phyloP scores from a whole-genome alignment of 2,329 filamentous ascomycete species.

The Cercospora sojina region DNA sequence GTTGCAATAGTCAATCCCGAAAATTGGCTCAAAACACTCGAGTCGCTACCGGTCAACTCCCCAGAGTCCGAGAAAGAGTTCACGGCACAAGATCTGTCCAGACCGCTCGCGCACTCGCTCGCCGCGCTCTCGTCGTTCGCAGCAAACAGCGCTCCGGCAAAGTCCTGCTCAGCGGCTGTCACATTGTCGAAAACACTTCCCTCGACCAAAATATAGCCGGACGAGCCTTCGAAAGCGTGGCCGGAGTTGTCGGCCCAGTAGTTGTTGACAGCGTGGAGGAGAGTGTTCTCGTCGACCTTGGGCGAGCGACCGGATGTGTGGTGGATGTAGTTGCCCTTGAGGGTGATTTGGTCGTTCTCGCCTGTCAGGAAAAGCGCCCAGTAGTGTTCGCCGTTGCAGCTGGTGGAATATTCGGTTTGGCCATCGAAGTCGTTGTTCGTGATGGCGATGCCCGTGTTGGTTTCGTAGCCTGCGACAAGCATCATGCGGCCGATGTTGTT shows the following conservation, averaged over 20 bases:
- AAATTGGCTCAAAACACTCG: conserved; percentile 19
- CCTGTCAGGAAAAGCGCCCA: conserved; percentile 53
- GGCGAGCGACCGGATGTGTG: conserved; percentile 57
- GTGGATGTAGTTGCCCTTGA: conserved; percentile 63
- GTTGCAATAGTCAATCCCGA: conserved; percentile 19
- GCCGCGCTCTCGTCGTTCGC: background rate
- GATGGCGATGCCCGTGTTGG: conserved; percentile 58
- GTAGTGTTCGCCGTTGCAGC: conserved; percentile 53
- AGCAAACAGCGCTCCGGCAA: conserved; percentile 18
- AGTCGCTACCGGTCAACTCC: conserved; percentile 10
- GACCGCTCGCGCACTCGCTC: conserved; percentile 9
- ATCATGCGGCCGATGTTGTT: conserved; percentile 61
- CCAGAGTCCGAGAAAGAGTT: conserved; percentile 20
- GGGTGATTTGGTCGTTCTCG: conserved; percentile 56
- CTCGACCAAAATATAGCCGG: conserved; percentile 29
- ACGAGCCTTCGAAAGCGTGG: conserved; percentile 50
- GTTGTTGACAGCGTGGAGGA: conserved; percentile 63
- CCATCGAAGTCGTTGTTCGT: conserved; percentile 63
- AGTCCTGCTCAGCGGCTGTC: conserved; percentile 2
- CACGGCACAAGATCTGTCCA: conserved; percentile 18
- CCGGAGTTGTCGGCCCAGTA: conserved; percentile 57
- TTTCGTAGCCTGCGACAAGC: conserved; percentile 57
- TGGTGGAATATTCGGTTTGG: conserved; percentile 54
- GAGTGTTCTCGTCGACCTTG: conserved; percentile 57
- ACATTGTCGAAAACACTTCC: conserved; percentile 27